These are phyloP conservation scores for Leccinum fuscescens DNA, from an alignment of 1,284 basidiomycete species.

Conservation along the genomic window DNA sequence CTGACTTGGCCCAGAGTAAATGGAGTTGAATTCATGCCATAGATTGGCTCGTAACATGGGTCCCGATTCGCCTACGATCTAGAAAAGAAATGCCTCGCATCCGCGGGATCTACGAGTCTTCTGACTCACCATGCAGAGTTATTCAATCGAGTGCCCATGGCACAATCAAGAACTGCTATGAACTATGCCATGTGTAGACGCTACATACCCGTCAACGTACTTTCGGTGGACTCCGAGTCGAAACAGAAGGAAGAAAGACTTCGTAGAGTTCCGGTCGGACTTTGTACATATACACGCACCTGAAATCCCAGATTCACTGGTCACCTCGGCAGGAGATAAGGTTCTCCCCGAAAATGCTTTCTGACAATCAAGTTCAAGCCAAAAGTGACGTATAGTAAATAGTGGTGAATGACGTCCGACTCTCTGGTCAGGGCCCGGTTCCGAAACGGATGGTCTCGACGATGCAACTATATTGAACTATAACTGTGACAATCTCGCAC, in stretches of 20 bases:
- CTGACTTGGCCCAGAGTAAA: neutral
- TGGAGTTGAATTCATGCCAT: neutral
- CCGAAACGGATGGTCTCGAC: neutral
- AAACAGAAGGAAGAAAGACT: neutral
- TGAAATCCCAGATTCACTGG: neutral
- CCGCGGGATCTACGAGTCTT: neutral
- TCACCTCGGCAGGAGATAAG: neutral
- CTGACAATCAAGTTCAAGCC: neutral
- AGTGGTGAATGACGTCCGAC: no score
- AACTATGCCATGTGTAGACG: neutral
- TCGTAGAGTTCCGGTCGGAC: neutral
- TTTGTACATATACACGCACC: neutral
- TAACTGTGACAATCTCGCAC: neutral
- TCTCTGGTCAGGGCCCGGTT: neutral
- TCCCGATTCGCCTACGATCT: neutral
- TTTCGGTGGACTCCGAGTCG: neutral
- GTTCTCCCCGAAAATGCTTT: neutral
- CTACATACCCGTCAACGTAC: neutral
- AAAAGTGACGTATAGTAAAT: neutral
- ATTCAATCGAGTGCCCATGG: neutral
- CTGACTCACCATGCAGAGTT: neutral
- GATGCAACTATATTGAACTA: neutral
- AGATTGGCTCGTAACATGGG: neutral
- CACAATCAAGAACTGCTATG: neutral
- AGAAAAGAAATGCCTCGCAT: neutral